Conservation (phyloP, 352 stramenopile genomes). For the Phytopythium helicoides region DNA sequence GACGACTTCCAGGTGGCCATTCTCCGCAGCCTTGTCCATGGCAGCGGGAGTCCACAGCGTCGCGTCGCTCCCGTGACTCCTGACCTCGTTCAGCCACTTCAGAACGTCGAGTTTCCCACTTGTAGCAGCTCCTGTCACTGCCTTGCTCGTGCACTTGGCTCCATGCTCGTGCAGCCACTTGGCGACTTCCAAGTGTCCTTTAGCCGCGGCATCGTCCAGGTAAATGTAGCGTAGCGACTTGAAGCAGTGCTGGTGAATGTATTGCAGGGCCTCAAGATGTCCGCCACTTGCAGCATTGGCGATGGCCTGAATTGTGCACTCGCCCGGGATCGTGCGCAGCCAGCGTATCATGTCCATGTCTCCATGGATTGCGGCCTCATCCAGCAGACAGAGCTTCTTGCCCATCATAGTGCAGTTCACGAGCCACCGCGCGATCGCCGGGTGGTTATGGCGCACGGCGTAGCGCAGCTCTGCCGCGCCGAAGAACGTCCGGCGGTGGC, state of each 20-base stretch:
- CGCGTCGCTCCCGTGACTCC: too few relatives aligned
- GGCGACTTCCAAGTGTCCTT: neutral
- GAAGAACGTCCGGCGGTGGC: conserved; percentile 4
- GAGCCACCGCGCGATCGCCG: conserved; percentile 4
- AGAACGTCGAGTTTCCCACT: too few relatives aligned
- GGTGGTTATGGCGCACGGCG: conserved; percentile 7
- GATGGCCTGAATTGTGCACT: conserved; percentile 33
- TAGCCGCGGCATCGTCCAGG: conserved; percentile 2
- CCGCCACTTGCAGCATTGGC: conserved; percentile 28
- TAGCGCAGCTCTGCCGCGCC: conserved; percentile 10
- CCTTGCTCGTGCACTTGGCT: neutral
- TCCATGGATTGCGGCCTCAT: conserved; percentile 29
- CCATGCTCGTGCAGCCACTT: conserved; percentile 4
- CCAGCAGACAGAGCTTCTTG: conserved; percentile 15
- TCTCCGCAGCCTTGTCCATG: neutral
- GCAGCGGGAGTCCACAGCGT: neutral
- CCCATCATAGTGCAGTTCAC: neutral
- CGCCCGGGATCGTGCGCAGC: conserved; percentile 28
- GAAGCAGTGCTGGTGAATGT: conserved; percentile 29
- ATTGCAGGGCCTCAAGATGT: conserved; percentile 42
- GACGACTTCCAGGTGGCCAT: neutral
- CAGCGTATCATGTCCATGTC: conserved; percentile 37
- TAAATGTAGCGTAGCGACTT: neutral
- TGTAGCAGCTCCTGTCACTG: too few relatives aligned
- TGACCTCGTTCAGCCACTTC: too few relatives aligned